Conservation (phyloP, 352 stramenopile genomes). For the Pythium phragmiticola region DNA sequence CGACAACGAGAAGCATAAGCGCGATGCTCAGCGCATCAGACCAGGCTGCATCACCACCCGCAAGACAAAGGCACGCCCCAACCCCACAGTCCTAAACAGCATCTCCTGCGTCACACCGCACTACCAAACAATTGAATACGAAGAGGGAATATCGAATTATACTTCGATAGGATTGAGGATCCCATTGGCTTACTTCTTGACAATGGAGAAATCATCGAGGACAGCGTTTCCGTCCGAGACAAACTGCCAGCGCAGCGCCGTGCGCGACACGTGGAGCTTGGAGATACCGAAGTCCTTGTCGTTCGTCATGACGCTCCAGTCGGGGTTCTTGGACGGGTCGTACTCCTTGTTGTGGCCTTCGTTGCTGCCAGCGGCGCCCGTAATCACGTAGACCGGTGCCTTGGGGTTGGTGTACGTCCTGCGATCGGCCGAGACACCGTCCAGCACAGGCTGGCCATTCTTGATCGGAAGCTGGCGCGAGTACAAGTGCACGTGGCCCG, state of each 20-base stretch:
- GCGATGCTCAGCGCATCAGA: too few species aligned
- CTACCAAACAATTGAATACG: too few species aligned
- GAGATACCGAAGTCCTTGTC: constrained; percentile 35
- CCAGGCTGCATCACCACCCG: too few species aligned
- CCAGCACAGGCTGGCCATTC: constrained; percentile 33
- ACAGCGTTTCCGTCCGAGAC: constrained; percentile 15
- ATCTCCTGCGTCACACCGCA: too few species aligned
- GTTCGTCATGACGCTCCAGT: constrained; percentile 23
- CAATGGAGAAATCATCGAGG: constrained; percentile 6
- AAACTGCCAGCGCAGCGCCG: constrained; percentile 24
- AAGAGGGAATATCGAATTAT: too few species aligned
- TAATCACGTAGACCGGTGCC: constrained; percentile 51
- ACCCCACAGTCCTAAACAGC: too few species aligned
- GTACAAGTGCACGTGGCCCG: constrained; percentile 55
- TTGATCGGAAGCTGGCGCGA: constrained; percentile 47
- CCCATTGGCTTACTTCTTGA: background rate
- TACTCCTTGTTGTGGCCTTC: constrained; percentile 21
- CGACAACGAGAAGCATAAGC: too few species aligned
- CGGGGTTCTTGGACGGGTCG: constrained; percentile 8
- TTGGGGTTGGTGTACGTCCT: constrained; percentile 42
- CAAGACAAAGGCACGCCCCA: too few species aligned
- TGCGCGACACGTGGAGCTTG: constrained; percentile 31
- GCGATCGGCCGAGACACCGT: constrained; percentile 43
- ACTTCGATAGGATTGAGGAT: too few species aligned
- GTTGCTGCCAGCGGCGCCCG: constrained; percentile 31